Base-by-base conservation (phyloP, 768 basidiomycete species). In the Porpolomopsis calyptriformis region DNA sequence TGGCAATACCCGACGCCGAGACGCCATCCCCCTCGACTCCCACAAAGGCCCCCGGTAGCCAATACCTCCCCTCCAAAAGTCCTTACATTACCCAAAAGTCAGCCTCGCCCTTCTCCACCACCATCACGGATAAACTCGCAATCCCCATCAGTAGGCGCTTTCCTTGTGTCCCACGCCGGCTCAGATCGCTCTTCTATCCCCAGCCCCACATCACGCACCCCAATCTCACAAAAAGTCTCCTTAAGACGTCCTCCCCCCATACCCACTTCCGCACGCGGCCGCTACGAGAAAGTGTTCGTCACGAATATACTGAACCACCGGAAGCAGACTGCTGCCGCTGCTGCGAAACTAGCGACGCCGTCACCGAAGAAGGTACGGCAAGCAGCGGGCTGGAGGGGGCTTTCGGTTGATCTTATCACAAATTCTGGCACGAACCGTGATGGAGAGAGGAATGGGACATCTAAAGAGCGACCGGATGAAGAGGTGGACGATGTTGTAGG, bases 381-480 rank as follows among this genome's bases (percentile, higher is more conserved):
- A 46, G 78, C 82, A 1, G 77, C 75, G 2, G 85, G 85, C 2
- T 89, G 85, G 85, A 67, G 82, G 36, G 83, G 78, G 7, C 57
- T 82, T 33, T 82, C 82, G 1, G 75, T 85, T 23, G 84, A 85
- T 57, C 60, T 80, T 43, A 76, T 79, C 43, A 72, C 74, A 9
- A 67, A 63, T 46, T 60, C 64, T 2, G 70, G 68, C 26, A 68
- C 65, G 29, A 57, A 61, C 43, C 36, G 35, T 4, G 47, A 45
- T 25, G 33, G 47, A 45, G 23, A 48, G 26, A 40, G 49, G 14
- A 48, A 54, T 19, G 52, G 41, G 2, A 29, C 24, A 3, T n/a
- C 10, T 12, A 44, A 40, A 14, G 53, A 53, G 42, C 46, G 20
- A 44, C 48, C 47, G 50, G 67, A 61, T 7, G 63, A 60, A 22